These are phyloP conservation scores for Colletotrichum scovillei DNA, from an alignment of 2,329 filamentous ascomycete species.

Conservation along the genomic window DNA sequence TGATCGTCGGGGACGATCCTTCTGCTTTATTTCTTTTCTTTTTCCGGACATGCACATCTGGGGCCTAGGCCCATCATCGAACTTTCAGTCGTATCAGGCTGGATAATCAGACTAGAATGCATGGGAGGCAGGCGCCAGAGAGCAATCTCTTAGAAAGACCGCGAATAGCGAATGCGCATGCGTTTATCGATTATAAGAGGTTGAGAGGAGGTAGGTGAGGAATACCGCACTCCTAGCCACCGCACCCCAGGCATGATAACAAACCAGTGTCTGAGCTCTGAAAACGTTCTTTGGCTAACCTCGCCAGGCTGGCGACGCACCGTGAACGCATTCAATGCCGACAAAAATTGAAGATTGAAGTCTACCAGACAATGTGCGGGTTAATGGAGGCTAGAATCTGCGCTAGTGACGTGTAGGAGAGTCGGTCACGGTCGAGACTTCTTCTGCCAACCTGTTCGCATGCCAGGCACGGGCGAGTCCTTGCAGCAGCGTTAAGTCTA, in stretches of 20 bases:
- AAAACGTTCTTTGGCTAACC: background rate
- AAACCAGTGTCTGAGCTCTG: no score
- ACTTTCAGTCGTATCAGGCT: background rate
- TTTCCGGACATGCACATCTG: background rate
- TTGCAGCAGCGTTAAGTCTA: constrained; percentile 12
- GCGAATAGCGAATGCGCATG: background rate
- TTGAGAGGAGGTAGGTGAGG: background rate
- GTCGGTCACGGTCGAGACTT: background rate
- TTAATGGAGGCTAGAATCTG: background rate
- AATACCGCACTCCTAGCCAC: no score
- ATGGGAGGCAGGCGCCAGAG: no score
- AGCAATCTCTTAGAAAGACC: background rate
- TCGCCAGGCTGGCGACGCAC: background rate
- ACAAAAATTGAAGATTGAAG: background rate
- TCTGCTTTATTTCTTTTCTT: background rate
- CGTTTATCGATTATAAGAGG: background rate
- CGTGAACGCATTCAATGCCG: background rate
- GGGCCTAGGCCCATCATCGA: background rate
- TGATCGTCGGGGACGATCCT: background rate
- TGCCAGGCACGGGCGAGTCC: constrained; percentile 15
- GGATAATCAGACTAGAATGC: background rate
- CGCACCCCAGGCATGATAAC: no score
- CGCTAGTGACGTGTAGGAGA: background rate
- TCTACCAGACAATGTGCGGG: background rate
- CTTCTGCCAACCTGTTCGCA: background rate